Evolutionary conservation across 129 eudicot species (phyloP), one percentile per base, ranked within the genome.

Genomic region (Tanacetum coccineum): DNA sequence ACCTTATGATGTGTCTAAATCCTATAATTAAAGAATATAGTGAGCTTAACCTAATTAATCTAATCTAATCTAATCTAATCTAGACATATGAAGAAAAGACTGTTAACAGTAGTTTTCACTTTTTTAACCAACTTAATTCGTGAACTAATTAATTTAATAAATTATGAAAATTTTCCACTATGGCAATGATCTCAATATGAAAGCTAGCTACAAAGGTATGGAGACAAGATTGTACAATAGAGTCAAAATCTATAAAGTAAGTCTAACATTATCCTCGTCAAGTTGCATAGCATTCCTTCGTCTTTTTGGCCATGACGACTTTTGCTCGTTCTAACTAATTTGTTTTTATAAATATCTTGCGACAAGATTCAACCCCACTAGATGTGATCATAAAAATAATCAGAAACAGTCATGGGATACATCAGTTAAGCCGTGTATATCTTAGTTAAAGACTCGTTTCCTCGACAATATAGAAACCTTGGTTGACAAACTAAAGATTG

Each of bases 261-360:
- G 50, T 62, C 62, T 13, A 51, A 48, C 47, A 47, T 74, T 74
- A 67, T 67, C 69, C 69, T 58, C 40, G 73, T 68, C 79, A 67
- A 75, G 55, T 75, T 75, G 79, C 74, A 59, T 49, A 49, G 48
- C 62, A 74, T 74, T 74, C 79, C 22, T 67, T 59, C 42, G 13
- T 66, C 72, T 28, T 59, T 59, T 30, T 75, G 74, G 48, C 48
- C 64, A 47, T 65, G 40, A 57, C 8, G 9, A 52, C 32, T 64
- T 51, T 13, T 36, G 42, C 42, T 36, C 42, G 42, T 36, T 36
- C 2, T 36, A 6, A 0, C 0, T 36, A 36, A 36, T 36, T 36
- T 36, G 42, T 17, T 0, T 44, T 44, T 21, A 20, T 3, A 12
- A 20, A 54, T 19, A 55, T 55, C 30, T 19, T 53, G 19, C 14